These are phyloP conservation scores for Crithidia sp. DNA, from an alignment of 208 protist genomes.

Conservation along the genomic window DNA sequence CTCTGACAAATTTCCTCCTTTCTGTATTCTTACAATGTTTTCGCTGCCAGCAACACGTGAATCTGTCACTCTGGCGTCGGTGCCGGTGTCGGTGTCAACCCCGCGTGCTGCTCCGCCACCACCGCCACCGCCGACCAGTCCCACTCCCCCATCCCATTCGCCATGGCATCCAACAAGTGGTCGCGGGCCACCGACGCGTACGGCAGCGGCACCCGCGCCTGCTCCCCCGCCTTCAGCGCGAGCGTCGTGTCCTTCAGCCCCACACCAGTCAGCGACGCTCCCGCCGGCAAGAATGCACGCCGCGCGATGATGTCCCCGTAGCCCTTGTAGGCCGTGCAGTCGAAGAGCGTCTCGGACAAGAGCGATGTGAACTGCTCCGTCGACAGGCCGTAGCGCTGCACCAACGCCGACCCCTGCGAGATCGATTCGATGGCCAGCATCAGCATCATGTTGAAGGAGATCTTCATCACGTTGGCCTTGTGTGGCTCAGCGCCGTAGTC, in stretches of 20 bases:
- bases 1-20: too few relatives aligned
- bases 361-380: slow-evolving; percentile 28
- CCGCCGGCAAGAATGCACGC: slow-evolving; percentile 28
- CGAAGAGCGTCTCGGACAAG: slow-evolving; percentile 32
- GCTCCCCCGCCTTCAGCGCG: slow-evolving; percentile 34
- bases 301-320: slow-evolving; percentile 35
- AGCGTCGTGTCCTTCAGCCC: slow-evolving; percentile 38
- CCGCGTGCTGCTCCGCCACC: slow-evolving; percentile 37
- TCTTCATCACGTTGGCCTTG: slow-evolving; percentile 40
- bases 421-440: slow-evolving; percentile 32
- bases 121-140: slow-evolving; percentile 39
- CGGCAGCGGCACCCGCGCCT: slow-evolving; percentile 33
- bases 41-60: too few relatives aligned
- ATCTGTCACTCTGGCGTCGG: background rate
- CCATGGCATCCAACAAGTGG: slow-evolving; percentile 30
- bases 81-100: slow-evolving; percentile 21
- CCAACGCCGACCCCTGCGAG: slow-evolving; percentile 29
- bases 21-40: too few relatives aligned
- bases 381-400: slow-evolving; percentile 36
- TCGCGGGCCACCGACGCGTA: slow-evolving; percentile 33
- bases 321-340: slow-evolving; percentile 33
- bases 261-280: slow-evolving; percentile 31
- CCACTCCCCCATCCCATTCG: slow-evolving; percentile 43
- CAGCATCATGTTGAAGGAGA: slow-evolving; percentile 47
- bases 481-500: slow-evolving; percentile 32